Base-by-base conservation (phyloP, 805 yeast species). In the Phaffomyces antillensis region DNA sequence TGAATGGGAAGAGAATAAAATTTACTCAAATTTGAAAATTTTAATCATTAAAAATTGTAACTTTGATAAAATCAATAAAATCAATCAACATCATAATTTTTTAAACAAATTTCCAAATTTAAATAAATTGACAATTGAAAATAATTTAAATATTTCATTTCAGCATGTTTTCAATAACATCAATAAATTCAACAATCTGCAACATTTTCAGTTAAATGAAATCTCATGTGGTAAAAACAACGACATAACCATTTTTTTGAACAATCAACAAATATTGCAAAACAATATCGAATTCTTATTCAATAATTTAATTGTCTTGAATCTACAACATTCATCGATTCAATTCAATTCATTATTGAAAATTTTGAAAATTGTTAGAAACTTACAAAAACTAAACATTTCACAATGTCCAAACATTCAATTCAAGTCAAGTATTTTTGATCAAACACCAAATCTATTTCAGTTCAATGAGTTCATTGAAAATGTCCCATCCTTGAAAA, bases 291-390 rank as follows among this genome's bases (percentile, higher is more conserved):
- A 41, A 23, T 41, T 41, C 17, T 42, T 53, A 6, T 59, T 58
- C 24, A 28, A 38, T 2, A 32, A 45, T 5, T 30, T 59, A 5
- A 38, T 39, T 2, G 38, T 44, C 7, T 40, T 59, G 33, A 59
- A 59, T 35, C 34, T 59, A 11, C 52, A 58, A 1, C 57, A 57
- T 10, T 54, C 61, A 2, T 51, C 54, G 13, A 55, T 59, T 5
- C 53, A 60, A 10, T 53, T 44, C 38, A 50, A 43, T 15, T 59
- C 58, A 3, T 31, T 59, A 11, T 30, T 41, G 4, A 53, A 50
- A 26, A 39, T 59, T 1, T 20, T 44, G 4, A n/a, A 26, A 15
- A 26, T 41, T 13, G 23, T 40, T 7, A 18, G 24, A 16, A 16
- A 24, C 7, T 28, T 44, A 32, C 41, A 44, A 26, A 41, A 40